Conservation (phyloP, 352 stramenopile species). For the Aphanomyces stellatus region DNA sequence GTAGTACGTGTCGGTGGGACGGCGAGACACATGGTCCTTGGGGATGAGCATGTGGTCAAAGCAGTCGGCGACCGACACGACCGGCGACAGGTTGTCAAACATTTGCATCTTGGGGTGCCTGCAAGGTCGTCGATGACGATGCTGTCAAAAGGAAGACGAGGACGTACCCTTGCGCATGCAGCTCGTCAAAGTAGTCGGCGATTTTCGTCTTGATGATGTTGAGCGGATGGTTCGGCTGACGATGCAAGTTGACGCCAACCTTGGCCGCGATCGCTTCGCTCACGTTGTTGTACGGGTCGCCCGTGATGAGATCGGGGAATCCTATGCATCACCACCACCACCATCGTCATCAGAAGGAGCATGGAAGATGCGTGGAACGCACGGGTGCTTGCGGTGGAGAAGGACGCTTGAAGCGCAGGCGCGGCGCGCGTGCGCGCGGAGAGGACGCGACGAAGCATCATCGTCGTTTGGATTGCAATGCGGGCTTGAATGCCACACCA, state of each 20-base stretch:
- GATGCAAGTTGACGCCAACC: slow-evolving; percentile 84
- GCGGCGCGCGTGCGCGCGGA: background rate
- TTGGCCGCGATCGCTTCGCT: slow-evolving; percentile 76
- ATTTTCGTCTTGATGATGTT: slow-evolving; percentile 93
- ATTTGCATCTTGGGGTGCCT: slow-evolving; percentile 71
- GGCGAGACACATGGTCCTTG: slow-evolving; percentile 82
- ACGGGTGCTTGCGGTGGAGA: slow-evolving; percentile 12
- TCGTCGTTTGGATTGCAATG: no score
- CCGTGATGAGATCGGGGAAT: slow-evolving; percentile 24
- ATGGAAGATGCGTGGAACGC: background rate
- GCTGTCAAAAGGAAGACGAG: background rate
- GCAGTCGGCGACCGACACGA: slow-evolving; percentile 83
- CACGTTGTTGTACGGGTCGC: slow-evolving; percentile 84
- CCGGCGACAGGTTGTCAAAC: slow-evolving; percentile 79
- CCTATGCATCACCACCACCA: no score
- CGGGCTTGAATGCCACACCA: no score
- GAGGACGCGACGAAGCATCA: background rate
- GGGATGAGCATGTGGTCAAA: slow-evolving; percentile 91
- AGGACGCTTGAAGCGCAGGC: background rate
- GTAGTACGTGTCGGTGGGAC: slow-evolving; percentile 87
- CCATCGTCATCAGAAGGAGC: no score
- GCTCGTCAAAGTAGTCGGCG: slow-evolving; percentile 80
- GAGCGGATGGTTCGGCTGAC: slow-evolving; percentile 76
- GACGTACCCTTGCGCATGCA: slow-evolving; percentile 31
- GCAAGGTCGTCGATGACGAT: background rate